Base-by-base conservation (phyloP, 2,329 filamentous ascomycete species). In the Fusarium setosum region DNA sequence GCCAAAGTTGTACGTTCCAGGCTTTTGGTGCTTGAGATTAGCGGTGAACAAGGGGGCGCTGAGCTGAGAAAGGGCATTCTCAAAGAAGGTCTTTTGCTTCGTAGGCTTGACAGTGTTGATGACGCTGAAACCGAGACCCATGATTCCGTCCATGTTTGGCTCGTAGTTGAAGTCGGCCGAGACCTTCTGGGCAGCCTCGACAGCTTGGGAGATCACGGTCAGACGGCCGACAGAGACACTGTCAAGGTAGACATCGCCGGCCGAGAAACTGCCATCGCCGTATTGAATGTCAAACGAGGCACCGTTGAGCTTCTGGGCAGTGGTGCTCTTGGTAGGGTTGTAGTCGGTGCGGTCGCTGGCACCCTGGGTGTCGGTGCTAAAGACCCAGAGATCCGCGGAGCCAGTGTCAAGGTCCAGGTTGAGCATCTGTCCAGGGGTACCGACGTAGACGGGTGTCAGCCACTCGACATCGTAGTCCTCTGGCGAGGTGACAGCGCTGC, bases 1-100 rank as follows among this genome's bases (percentile, higher is more conserved):
- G 61, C 92, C 92, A 71, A 94, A 94, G 73, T 93, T 89, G 78
- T 93, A 94, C 26, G 85, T 83, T 42, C 91, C 91, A 3, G 74
- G 65, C 12, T 70, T 63, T 34, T 71, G 81, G 65, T 86, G 83
- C 72, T 87, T 86, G 41, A 95, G 82, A 61, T 90, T 85, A 21
- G 89, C 90, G 0, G 91, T 92, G 78, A 94, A 91, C 37, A 94
- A 79, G 2, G 62, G 54, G 1, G 51, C 24, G 9, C 60, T 50
- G 4, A 76, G 64, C n/a, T 49, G 57, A 0, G 57, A 31, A 17
- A 55, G 49, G 24, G 73, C 72, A 24, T 72, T 81, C n/a, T 76
- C 78, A 45, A 79, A 79, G 45, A 82, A 84, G 0, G 81, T 84
- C 50, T 76, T 79, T 53, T 83, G 80, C 47, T 74, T 61, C 2